Evolutionary conservation across 2,329 filamentous ascomycete genomes (phyloP).

Genomic region (Fusarium sp.): DNA sequence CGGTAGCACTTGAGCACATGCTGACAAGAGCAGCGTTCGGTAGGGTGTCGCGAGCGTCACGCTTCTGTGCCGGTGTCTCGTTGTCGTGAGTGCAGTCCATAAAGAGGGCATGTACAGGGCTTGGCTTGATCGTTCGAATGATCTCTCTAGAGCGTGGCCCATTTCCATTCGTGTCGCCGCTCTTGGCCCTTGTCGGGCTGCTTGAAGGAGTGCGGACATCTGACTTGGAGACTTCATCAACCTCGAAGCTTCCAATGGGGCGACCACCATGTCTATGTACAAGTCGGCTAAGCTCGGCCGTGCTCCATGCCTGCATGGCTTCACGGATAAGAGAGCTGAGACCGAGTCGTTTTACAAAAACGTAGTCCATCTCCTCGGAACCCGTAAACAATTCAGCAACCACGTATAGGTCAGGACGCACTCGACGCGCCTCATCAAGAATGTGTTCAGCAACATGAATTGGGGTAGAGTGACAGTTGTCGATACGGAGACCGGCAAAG

Average conservation of each 20-base stretch:
- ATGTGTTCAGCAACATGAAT: constrained; percentile 95
- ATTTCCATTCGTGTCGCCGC: constrained; percentile 47
- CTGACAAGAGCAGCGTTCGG: constrained; percentile 94
- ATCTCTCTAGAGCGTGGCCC: constrained; percentile 69
- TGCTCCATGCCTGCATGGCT: constrained; percentile 99
- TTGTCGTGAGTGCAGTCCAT: constrained; percentile 99
- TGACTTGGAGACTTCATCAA: constrained; percentile 84
- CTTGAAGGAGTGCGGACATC: constrained; percentile 59
- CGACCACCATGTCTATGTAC: constrained; percentile 94
- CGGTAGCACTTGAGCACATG: constrained; percentile 95
- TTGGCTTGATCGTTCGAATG: constrained; percentile 86
- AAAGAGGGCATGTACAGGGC: constrained; percentile 91
- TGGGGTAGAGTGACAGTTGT: constrained; percentile 98
- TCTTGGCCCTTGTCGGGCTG: constrained; percentile 51
- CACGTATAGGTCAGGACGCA: constrained; percentile 90
- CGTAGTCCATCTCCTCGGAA: constrained; percentile 94
- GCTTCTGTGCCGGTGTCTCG: constrained; percentile 94
- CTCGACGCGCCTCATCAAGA: constrained; percentile 90
- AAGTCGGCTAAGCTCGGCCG: constrained; percentile 89
- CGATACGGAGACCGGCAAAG: constrained; percentile 95
- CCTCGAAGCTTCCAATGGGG: constrained; percentile 96
- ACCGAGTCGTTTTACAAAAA: constrained; percentile 94
- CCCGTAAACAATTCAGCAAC: constrained; percentile 97
- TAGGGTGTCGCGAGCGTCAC: constrained; percentile 93
- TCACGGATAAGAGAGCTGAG: constrained; percentile 94